Evolutionary conservation across 1,284 basidiomycete species (phyloP), one percentile per base, ranked within the genome.

Genomic region (Xerocomus nothofagi): DNA sequence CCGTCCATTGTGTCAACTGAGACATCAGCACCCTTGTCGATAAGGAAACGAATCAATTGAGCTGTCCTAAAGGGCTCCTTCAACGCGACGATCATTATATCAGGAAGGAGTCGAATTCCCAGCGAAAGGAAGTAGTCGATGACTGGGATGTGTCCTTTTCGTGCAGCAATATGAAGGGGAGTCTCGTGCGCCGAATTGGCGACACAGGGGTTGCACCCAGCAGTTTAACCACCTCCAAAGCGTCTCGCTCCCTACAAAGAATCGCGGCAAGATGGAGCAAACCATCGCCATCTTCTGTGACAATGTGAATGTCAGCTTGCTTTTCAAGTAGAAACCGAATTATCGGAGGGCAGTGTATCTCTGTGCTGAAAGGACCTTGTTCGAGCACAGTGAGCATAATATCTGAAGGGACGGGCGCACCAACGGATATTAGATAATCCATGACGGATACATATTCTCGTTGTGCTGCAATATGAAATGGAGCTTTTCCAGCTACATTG

Each of bases 381-480:
- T 18, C 32, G 17, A 34, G 18, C 3, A 1, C 23, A 1, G 31
- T 18, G 30, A 48, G 18, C 20, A 32, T 38, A 4, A 34, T 3
- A 24, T 58, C 39, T 1, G 29, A 10, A 3, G 53, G 53, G n/a
- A 34, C 2, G 1, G 44, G 10, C 4, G 26, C 17, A 2, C 30
- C 44, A 2, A 49, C 11, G 4, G 52, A 42, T 23, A 55, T 14
- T 6, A 56, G 14, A 21, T 55, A 36, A 12, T 58, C 40, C 46
- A 55, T 42, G 14, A 51, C 33, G 0, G 12, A 17, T 3, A 39
- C 26, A 6, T 18, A 8, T 14, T 7, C 6, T 2, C 1, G 2
- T 4, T 1, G 8, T 21, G 29, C 37, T 24, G 56, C 52, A 11
- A 51, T 0, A 17, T 44, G 34, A 20, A 51, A 43, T 1, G 39